Evolutionary conservation across 2,329 filamentous ascomycete genomes (phyloP).

Genomic region (Exophiala sp.): DNA sequence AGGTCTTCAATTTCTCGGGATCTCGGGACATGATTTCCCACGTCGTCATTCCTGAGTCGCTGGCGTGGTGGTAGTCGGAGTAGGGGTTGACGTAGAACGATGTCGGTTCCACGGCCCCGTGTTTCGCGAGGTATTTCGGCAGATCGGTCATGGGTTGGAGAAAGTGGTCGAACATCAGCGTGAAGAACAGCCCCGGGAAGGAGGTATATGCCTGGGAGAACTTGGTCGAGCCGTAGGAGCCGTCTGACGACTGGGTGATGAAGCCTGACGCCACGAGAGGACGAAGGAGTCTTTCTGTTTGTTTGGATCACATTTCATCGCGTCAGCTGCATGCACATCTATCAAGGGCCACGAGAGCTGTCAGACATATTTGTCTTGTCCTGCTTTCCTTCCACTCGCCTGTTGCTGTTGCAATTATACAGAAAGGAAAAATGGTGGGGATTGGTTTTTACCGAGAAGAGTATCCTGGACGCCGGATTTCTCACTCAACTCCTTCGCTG

Average conservation of each 20-base stretch:
- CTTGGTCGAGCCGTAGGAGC: slow-evolving; percentile 12
- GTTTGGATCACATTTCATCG: no score
- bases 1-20: slow-evolving; percentile 28
- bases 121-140: slow-evolving; percentile 8
- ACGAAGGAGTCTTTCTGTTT: slow-evolving; percentile 15
- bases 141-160: slow-evolving; percentile 15
- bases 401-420: background rate
- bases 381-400: no score
- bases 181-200: slow-evolving; percentile 17
- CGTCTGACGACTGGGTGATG: slow-evolving; percentile 8
- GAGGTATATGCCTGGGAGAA: slow-evolving; percentile 17
- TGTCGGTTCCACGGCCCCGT: slow-evolving; percentile 14
- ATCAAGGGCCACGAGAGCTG: no score
- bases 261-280: slow-evolving; percentile 17
- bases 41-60: slow-evolving; percentile 15
- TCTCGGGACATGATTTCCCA: slow-evolving; percentile 30
- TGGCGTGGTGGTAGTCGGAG: slow-evolving; percentile 10
- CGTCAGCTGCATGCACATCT: no score
- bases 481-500: slow-evolving; percentile 4
- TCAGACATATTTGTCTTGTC: no score
- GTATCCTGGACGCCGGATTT: slow-evolving; percentile 7
- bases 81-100: slow-evolving; percentile 11
- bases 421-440: background rate
- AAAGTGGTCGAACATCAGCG: slow-evolving; percentile 18
- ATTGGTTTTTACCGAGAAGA: slow-evolving; percentile 4